These are phyloP conservation scores for Geotrichum citri-aurantii DNA, from an alignment of 1,139 yeast genomes.

Conservation along the genomic window DNA sequence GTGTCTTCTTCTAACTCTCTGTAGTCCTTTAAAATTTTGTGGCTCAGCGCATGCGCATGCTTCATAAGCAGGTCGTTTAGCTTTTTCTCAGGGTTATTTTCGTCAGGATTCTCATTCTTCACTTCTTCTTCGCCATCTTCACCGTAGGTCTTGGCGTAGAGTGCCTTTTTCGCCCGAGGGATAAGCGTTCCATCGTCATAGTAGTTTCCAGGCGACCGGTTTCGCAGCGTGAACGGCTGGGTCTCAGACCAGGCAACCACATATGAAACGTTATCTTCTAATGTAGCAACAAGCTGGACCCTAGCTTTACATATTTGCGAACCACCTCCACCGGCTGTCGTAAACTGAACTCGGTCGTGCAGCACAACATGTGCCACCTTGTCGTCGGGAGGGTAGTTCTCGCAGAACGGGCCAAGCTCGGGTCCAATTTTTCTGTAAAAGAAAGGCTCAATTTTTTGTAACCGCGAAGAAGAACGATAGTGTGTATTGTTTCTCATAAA, in stretches of 20 bases:
- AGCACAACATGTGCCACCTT: conserved; percentile 17
- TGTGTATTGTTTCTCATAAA: conserved; percentile 17
- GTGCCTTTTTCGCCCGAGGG: conserved; percentile 7
- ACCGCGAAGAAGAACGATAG: conserved; percentile 14
- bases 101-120: background rate
- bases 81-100: conserved; percentile 5
- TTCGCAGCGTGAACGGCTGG: conserved; percentile 15
- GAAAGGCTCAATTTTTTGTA: conserved; percentile 13
- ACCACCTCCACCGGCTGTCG: conserved; percentile 19
- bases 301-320: conserved; percentile 14
- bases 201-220: conserved; percentile 16
- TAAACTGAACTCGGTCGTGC: conserved; percentile 19
- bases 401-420: conserved; percentile 16
- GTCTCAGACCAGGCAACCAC: conserved; percentile 20
- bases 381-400: conserved; percentile 13
- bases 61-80: background rate
- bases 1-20: conserved; percentile 13
- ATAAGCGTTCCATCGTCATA: conserved; percentile 16
- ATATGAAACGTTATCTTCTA: conserved; percentile 15
- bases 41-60: conserved; percentile 2
- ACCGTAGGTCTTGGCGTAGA: background rate
- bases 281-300: conserved; percentile 17
- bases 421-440: conserved; percentile 9
- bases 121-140: conserved; percentile 6
- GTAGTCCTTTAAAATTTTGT: conserved; percentile 3